Percentiles rank a stretch among this genome's conserved stretches.
These are phyloP conservation scores for Pseudocercospora vitis DNA, from an alignment of 2,329 filamentous ascomycete genomes.

Conservation along the genomic window DNA sequence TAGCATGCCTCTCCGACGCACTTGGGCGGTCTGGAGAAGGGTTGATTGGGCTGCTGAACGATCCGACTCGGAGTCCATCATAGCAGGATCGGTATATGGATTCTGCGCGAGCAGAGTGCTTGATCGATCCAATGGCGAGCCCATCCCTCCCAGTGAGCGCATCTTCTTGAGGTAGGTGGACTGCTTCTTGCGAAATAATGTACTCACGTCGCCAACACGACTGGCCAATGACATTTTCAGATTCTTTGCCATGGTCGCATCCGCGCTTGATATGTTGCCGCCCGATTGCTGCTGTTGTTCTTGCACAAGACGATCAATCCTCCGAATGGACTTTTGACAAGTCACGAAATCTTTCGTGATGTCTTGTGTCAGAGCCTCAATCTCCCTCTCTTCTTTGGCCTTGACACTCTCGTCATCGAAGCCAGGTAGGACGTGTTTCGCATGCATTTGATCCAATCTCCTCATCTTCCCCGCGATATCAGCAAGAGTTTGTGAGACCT, in stretches of 20 bases:
- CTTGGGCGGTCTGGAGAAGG: conserved; percentile 68
- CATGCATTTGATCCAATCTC: conserved; percentile 85
- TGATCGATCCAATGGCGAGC: conserved; percentile 49
- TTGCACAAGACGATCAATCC: conserved; percentile 81
- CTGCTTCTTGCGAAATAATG: conserved; percentile 94
- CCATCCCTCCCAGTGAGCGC: conserved; percentile 47
- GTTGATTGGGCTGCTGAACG: conserved; percentile 88
- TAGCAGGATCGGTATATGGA: conserved; percentile 77
- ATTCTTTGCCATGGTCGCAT: conserved; percentile 95
- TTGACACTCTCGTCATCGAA: conserved; percentile 95
- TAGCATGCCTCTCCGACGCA: conserved; percentile 64
- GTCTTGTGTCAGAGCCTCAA: conserved; percentile 84
- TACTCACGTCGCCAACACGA: conserved; percentile 86
- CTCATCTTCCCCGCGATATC: conserved; percentile 81
- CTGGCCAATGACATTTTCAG: conserved; percentile 89
- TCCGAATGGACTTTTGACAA: conserved; percentile 85
- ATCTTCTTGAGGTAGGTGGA: conserved; percentile 80
- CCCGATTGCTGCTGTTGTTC: conserved; percentile 66
- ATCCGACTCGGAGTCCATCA: conserved; percentile 92
- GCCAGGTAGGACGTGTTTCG: conserved; percentile 93
- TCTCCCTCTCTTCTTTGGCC: conserved; percentile 80
- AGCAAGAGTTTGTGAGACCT: conserved; percentile 79
- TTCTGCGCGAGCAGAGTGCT: conserved; percentile 53
- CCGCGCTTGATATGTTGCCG: conserved; percentile 72
- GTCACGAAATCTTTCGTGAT: conserved; percentile 87